Percentiles rank a stretch among this genome's conserved stretches.
Conservation (phyloP, 805 yeast genomes). For the Metschnikowia cubensis region DNA sequence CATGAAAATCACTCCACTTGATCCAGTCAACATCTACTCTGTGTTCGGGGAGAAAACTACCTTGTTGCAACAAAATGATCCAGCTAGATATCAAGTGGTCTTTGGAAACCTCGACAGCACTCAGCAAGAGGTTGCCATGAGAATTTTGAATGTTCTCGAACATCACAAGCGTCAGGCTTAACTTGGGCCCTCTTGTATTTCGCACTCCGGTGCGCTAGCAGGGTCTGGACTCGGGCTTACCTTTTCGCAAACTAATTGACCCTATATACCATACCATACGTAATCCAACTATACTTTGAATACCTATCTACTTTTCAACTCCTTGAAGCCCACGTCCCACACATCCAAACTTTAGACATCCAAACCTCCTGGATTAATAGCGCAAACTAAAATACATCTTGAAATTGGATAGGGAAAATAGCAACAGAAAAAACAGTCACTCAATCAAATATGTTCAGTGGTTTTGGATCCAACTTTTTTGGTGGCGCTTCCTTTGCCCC, state of each 20-base stretch:
- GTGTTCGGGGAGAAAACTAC: conserved; percentile 56
- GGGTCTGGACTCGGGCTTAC: not conserved
- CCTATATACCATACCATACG: conserved; percentile 2
- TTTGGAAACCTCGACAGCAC: conserved; percentile 38
- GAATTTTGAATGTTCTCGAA: conserved; percentile 24
- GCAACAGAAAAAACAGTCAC: too few species aligned
- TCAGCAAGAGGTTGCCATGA: conserved; percentile 30
- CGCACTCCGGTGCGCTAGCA: not conserved
- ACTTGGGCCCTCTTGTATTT: not conserved
- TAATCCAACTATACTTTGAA: not conserved
- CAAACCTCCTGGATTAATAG: not conserved
- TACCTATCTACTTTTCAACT: not conserved
- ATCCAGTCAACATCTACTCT: conserved; percentile 65
- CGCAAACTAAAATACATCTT: not conserved
- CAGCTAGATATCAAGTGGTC: conserved; percentile 45
- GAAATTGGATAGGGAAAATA: not conserved
- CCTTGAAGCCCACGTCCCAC: not conserved
- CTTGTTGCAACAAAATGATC: conserved; percentile 46
- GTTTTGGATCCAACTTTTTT: conserved; percentile 38
- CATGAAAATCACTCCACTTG: conserved; percentile 73
- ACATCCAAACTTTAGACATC: not conserved
- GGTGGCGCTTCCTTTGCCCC: conserved; percentile 33
- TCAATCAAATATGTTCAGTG: conserved; percentile 34
- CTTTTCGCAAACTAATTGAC: conserved; percentile 1
- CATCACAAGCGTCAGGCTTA: conserved; percentile 12